Evolutionary conservation across 345 rosid genomes (phyloP).

Genomic region (Aquilaria malaccensis): DNA sequence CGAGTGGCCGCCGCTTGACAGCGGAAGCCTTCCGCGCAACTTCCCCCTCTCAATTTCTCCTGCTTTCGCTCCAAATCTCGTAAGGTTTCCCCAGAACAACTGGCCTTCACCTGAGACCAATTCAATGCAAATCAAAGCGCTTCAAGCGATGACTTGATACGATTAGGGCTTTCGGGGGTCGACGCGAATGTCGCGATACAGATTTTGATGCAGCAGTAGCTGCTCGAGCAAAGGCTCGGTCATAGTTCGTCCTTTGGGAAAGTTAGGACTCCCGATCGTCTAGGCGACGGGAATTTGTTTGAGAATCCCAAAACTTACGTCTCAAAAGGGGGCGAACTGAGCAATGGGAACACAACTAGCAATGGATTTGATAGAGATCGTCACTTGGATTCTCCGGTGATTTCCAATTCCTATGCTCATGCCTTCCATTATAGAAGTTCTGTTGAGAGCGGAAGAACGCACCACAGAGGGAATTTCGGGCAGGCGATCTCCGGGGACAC

Average conservation of each 20-base stretch:
- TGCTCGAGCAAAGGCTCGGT: slow-evolving; percentile 32
- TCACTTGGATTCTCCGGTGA: slow-evolving; percentile 22
- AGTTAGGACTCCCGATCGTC: slow-evolving; percentile 26
- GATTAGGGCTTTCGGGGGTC: slow-evolving; percentile 34
- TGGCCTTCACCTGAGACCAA: slow-evolving; percentile 24
- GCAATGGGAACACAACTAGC: slow-evolving; percentile 9
- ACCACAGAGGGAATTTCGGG: slow-evolving; percentile 28
- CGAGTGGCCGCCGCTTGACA: slow-evolving; percentile 32
- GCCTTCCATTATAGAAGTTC: slow-evolving; percentile 23
- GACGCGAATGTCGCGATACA: slow-evolving; percentile 22
- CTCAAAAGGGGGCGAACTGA: slow-evolving; percentile 17
- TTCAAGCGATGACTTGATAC: slow-evolving; percentile 34
- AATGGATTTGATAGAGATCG: slow-evolving; percentile 26
- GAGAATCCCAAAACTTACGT: slow-evolving; percentile 23
- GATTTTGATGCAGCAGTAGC: slow-evolving; percentile 29
- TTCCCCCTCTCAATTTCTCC: slow-evolving; percentile 25
- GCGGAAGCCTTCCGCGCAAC: slow-evolving; percentile 38
- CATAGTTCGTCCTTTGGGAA: slow-evolving; percentile 61
- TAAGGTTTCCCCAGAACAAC: slow-evolving; percentile 47
- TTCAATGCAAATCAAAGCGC: slow-evolving; percentile 26
- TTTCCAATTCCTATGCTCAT: slow-evolving; percentile 16
- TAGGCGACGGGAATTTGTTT: slow-evolving; percentile 20
- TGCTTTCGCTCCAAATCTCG: slow-evolving; percentile 33
- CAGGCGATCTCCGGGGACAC: slow-evolving; percentile 19
- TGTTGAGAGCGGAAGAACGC: slow-evolving; percentile 37